Percentiles rank a stretch among this genome's conserved stretches.
These are phyloP conservation scores for Eutypa lata DNA, from an alignment of 2,329 filamentous ascomycete genomes.

Conservation along the genomic window DNA sequence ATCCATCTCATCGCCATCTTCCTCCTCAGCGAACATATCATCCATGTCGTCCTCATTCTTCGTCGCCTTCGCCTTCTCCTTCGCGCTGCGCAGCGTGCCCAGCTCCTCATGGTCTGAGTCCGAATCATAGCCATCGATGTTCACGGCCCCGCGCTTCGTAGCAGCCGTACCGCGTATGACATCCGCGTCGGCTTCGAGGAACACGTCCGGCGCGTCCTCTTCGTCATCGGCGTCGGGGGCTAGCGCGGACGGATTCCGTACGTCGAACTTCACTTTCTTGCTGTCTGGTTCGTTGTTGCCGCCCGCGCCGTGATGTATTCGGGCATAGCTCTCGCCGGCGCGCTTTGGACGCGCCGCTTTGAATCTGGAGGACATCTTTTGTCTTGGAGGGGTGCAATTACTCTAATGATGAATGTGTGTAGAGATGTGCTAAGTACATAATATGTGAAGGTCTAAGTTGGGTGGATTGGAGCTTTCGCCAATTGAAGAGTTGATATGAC, in stretches of 20 bases:
- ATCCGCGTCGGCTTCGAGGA: conserved; percentile 88
- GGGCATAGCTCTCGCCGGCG: conserved; percentile 75
- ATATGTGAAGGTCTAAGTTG: too few relatives aligned
- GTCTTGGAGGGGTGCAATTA: conserved; percentile 4
- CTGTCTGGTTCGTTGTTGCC: conserved; percentile 43
- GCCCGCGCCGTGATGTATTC: conserved; percentile 62
- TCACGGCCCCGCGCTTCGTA: conserved; percentile 89
- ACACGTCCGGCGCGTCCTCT: conserved; percentile 50
- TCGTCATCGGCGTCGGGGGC: conserved; percentile 72
- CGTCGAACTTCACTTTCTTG: conserved; percentile 89
- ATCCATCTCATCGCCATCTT: conserved; percentile 54
- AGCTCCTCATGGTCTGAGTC: conserved; percentile 80
- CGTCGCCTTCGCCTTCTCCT: conserved; percentile 22
- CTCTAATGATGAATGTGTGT: neutral
- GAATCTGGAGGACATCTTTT: conserved; percentile 55
- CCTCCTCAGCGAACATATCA: conserved; percentile 81
- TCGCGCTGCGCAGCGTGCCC: conserved; percentile 27
- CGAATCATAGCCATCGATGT: conserved; percentile 94
- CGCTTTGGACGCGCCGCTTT: conserved; percentile 77
- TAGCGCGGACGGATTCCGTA: conserved; percentile 89
- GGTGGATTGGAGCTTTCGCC: neutral
- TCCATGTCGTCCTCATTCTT: conserved; percentile 58
- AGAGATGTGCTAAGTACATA: conserved; percentile 5
- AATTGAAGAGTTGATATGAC: neutral
- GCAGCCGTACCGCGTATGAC: conserved; percentile 78